phyloP scores from a whole-genome alignment of 2,329 filamentous ascomycete genomes.

The Ascochyta clinopodiicola region DNA sequence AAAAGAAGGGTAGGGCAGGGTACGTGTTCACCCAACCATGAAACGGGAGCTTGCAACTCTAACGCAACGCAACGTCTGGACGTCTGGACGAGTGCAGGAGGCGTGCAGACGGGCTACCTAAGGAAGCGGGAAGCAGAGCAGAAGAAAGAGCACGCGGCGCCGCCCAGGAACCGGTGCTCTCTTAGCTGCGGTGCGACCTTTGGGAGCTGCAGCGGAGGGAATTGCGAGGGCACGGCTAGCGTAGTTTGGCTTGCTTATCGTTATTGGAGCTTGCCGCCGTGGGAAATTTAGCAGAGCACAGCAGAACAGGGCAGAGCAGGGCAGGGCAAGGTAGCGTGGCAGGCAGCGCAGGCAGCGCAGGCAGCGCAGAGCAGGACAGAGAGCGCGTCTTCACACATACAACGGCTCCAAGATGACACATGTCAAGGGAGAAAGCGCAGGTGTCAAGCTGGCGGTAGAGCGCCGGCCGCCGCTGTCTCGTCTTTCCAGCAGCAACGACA shows the following conservation, averaged over 20 bases:
- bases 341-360: too few species aligned
- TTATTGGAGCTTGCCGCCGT: neutral
- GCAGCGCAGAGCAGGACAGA: neutral
- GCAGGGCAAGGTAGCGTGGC: too few species aligned
- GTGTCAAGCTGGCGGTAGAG: neutral
- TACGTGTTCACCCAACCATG: neutral
- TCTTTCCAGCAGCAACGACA: constrained; percentile 3
- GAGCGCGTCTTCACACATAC: neutral
- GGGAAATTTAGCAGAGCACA: neutral
- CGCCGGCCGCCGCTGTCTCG: neutral
- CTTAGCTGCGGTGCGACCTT: constrained; percentile 1
- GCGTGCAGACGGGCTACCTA: neutral
- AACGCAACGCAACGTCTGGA: neutral
- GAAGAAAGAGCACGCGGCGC: neutral
- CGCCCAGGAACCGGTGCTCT: constrained; percentile 11
- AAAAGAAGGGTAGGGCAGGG: neutral
- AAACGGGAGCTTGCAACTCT: constrained; percentile 5
- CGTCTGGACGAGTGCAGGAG: neutral
- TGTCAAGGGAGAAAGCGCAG: neutral
- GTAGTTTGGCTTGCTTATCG: constrained; percentile 1
- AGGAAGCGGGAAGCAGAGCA: neutral
- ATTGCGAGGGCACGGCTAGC: constrained; percentile 4
- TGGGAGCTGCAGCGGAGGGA: neutral
- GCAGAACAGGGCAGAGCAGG: too few species aligned
- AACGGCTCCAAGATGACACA: neutral